Evolutionary conservation across 2,329 filamentous ascomycete species (phyloP).

Genomic region (Fusarium sambucinum): DNA sequence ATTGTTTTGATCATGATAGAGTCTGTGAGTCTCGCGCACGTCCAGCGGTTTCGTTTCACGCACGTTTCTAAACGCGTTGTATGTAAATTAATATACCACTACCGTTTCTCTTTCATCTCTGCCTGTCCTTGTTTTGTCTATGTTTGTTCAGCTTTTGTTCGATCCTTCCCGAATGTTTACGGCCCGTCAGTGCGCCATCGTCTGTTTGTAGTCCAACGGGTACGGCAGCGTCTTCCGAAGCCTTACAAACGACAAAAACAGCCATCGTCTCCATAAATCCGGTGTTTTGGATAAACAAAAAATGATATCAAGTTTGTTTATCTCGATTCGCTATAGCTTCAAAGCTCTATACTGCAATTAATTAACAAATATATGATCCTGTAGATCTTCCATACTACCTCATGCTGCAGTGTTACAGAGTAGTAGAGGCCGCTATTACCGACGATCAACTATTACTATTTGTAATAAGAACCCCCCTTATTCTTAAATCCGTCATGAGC

Average conservation of each 20-base stretch:
- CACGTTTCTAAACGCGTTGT: constrained; percentile 22
- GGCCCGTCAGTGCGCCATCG: constrained; percentile 22
- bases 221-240: constrained; percentile 28
- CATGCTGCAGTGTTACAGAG: neutral
- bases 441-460: neutral
- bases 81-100: constrained; percentile 7
- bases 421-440: constrained; percentile 13
- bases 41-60: constrained; percentile 31
- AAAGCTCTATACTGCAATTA: constrained; percentile 8
- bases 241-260: constrained; percentile 14
- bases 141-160: neutral
- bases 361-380: neutral
- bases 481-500: constrained; percentile 13
- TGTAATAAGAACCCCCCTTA: constrained; percentile 14
- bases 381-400: constrained; percentile 35
- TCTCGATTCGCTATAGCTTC: neutral
- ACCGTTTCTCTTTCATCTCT: neutral
- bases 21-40: constrained; percentile 25
- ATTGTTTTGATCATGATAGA: constrained; percentile 11
- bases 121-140: neutral
- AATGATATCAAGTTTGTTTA: neutral
- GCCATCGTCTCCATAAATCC: neutral
- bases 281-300: neutral
- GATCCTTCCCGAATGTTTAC: neutral
- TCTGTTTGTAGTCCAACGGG: constrained; percentile 5